Evolutionary conservation across 163 green algal genomes (phyloP), one percentile per base, ranked within the genome.

Genomic region (Chloromonas sp.): DNA sequence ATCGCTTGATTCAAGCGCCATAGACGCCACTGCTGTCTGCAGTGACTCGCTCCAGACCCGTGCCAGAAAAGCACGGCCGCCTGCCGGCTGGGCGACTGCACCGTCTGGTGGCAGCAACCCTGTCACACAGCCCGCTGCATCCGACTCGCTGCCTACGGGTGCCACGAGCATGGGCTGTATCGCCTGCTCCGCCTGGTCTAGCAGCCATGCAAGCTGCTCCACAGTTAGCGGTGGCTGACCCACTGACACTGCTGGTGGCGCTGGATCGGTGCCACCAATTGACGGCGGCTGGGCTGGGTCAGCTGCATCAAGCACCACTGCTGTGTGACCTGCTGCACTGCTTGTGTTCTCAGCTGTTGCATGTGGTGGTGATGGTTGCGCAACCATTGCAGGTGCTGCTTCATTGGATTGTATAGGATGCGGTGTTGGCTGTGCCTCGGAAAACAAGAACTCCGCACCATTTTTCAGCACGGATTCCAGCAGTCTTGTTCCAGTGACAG

Each of bases 381-480:
- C 36, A 36, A 36, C 36, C 36, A 36, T 36, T 36, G 36, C 36
- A 36, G 36, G 36, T 36, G 36, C 36, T 36, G 36, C 36, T 36
- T 36, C 36, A 36, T 36, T 36, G 36, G 36, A 36, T 36, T 36
- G 36, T 36, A 36, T 36, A 36, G 36, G 36, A 36, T 36, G 36
- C 36, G 36, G 36, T 36, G 36, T 36, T 36, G 36, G 36, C 36
- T 36, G 36, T 36, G 36, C 36, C 36, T 36, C 36, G 36, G 36
- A 36, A 36, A 96, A 93, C 5, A 95, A 86, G 74, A 85, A 58
- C 58, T 78, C 3, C 1, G 87, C 89, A 13, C 91, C 93, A 84
- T 87, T 93, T 2, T 89, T 85, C 2, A 96, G 87, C 57, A 94
- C 88, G 0, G 94, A 93, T 82, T 96, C 93, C 70, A 96, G 85